Base-by-base conservation (phyloP, 768 basidiomycete genomes). In the Tulasnella sp. region DNA sequence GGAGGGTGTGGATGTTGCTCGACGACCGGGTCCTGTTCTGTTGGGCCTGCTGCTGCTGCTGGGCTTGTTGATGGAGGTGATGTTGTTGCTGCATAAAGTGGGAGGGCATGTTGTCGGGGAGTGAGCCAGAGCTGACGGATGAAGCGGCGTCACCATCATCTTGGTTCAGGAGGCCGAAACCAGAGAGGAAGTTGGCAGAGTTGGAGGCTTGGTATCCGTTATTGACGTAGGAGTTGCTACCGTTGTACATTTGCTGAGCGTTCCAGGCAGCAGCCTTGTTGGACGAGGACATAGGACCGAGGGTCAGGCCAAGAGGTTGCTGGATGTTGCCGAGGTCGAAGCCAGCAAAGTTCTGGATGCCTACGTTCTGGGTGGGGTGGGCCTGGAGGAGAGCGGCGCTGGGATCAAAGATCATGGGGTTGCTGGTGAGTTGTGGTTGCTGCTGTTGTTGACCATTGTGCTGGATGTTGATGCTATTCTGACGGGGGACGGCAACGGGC, bases 401-500 rank as follows among this genome's bases (percentile, higher is more conserved):
- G 29, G 57, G 57, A 22, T 59, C 57, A 17, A 19, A 59, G 46
- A 59, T 59, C 25, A 38, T 49, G 48, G 57, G 48, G 30, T 49
- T 49, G 56, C 44, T 24, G 34, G n/a, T n/a, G n/a, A n/a, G n/a
- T n/a, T n/a, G n/a, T n/a, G n/a, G n/a, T n/a, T n/a, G n/a, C n/a
- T n/a, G n/a, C n/a, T n/a, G n/a, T n/a, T n/a, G n/a, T n/a, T n/a
- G n/a, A n/a, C n/a, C n/a, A n/a, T 38, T 5, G 7, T 38, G 34
- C 15, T 38, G 34, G 7, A 38, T 38, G 24, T 27, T 38, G 10
- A 50, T 30, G 25, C 10, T 42, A 46, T 30, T 59, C 29, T 56
- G 54, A 30, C 46, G 56, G 25, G 57, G 57, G 31, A 59, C 17
- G 22, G 57, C 25, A 1, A 50, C 19, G 38, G 57, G 57, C 3